Base-by-base conservation (phyloP, 2,329 filamentous ascomycete genomes). In the Colletotrichum sp. region DNA sequence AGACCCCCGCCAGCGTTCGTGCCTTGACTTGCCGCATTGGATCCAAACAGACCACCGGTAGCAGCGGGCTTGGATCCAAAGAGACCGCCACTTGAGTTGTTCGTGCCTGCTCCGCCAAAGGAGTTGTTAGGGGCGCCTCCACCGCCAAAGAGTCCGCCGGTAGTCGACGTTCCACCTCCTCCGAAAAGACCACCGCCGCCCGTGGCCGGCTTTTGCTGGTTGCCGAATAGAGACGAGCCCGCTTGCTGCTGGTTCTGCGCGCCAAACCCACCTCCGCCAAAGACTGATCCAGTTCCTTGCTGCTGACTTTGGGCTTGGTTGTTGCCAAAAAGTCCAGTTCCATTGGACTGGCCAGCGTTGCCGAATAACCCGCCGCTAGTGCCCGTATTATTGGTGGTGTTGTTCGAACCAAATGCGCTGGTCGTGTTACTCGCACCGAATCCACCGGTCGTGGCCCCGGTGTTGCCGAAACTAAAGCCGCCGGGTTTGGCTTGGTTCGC, bases 31-130 rank as follows among this genome's bases (percentile, higher is more conserved):
- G 81, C 79, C 67, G 84, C 82, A 67, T 83, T 85, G 30, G 82
- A 69, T 69, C 77, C 77, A 72, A 93, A 93, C 5, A 92, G 83
- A 2, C 89, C 86, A 7, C 86, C 85, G 26, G 85, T 81, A 39
- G 85, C 81, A 34, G 82, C 79, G 60, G 82, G 86, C 77, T 89
- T 87, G 67, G 83, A 82, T 16, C 85, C 74, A 34, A 90, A 90
- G 2, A 89, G 80, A 13, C 85, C 85, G 26, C 79, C 78, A 7
- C 82, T 73, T 28, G 79, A 65, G 6, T 85, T 82, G 69, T 85
- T 78, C 18, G 71, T 80, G 18, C 88, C 88, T 78, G 91, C 90
- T 5, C 89, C 79, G 18, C 88, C 86, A 26, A 85, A 84, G 21
- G 87, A 81, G 75, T 80, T 80, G 79, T 81, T 85, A 74, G 80